Base-by-base conservation (phyloP, 1,284 basidiomycete species). In the Cryptococcus wingfieldii region DNA sequence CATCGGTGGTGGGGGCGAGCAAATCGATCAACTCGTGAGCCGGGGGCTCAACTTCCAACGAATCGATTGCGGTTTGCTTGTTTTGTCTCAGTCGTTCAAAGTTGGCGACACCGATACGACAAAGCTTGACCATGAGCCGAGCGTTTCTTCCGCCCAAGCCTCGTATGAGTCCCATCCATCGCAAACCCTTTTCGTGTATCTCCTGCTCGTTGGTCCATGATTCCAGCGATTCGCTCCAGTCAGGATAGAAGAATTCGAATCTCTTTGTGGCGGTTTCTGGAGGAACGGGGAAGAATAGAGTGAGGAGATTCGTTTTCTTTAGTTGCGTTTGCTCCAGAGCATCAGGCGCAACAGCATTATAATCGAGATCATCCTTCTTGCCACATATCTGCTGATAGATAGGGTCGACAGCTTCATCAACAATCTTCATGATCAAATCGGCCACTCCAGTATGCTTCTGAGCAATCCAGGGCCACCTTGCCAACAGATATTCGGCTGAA, bases 171-270 rank as follows among this genome's bases (percentile, higher is more conserved):
- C 80, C 80, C n/a, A 93, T 81, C 53, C 90, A 77, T 28, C 90
- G 81, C 67, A 86, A 81, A 54, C 83, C 79, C 45, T 69, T 67
- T 12, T 50, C 50, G 14, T 77, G 61, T 27, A 93, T 72, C 65
- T 94, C 89, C 46, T 86, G 84, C 50, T 84, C 68, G 0, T 80
- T 79, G 2, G 79, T 77, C 68, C 87, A 88, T 27, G 83, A 66
- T 13, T 89, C 89, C 38, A 92, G 77, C 42, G 82, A 80, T 48
- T 88, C 83, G 14, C 76, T 73, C 93, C 93, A 96, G 50, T 84
- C 79, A 2, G 90, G 85, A 74, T 87, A 95, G 81, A 96, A 97
- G 80, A 91, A 97, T 9, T 89, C 83, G 67, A 88, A 93, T 46
- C 86, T 84, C 23, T 81, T 81, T 6, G 78, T 81, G 55, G 78